phyloP scores from a whole-genome alignment of 2,329 filamentous ascomycete species.

The Nannizzia gypsea region DNA sequence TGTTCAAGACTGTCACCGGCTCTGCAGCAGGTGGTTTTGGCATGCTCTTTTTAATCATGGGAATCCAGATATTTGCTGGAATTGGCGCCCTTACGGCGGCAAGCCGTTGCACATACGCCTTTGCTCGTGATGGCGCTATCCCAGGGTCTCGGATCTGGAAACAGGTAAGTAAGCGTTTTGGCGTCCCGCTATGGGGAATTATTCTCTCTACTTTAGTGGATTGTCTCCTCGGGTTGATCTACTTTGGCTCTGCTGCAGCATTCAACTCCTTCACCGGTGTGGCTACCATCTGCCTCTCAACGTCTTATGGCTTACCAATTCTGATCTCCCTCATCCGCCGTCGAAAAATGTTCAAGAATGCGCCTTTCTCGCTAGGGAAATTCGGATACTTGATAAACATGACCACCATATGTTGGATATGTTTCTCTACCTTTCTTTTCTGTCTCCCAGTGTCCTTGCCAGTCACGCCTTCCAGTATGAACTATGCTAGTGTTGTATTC shows the following conservation, averaged over 20 bases:
- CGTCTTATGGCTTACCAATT: constrained; percentile 65
- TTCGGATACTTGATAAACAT: constrained; percentile 59
- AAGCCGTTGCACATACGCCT: constrained; percentile 63
- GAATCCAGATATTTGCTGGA: constrained; percentile 65
- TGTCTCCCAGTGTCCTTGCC: constrained; percentile 59
- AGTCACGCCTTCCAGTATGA: constrained; percentile 48
- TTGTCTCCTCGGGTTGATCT: constrained; percentile 63
- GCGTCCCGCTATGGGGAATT: constrained; percentile 60
- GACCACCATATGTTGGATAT: constrained; percentile 58
- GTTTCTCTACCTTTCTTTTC: constrained; percentile 58
- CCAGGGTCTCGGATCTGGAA: constrained; percentile 57
- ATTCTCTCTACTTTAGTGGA: constrained; percentile 56
- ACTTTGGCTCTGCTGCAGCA: constrained; percentile 63
- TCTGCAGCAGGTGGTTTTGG: constrained; percentile 63
- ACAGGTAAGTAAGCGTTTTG: constrained; percentile 51
- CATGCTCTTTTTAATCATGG: constrained; percentile 61
- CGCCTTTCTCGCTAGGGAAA: constrained; percentile 55
- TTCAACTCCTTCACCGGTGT: constrained; percentile 73
- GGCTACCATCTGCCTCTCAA: constrained; percentile 64
- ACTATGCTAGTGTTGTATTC: constrained; percentile 57
- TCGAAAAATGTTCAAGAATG: constrained; percentile 53
- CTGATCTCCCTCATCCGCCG: constrained; percentile 56
- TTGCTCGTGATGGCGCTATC: constrained; percentile 63
- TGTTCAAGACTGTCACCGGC: constrained; percentile 66
- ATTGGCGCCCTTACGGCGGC: constrained; percentile 64